These are phyloP conservation scores for Plasmopara muralis DNA, from an alignment of 352 stramenopile genomes.

Conservation along the genomic window DNA sequence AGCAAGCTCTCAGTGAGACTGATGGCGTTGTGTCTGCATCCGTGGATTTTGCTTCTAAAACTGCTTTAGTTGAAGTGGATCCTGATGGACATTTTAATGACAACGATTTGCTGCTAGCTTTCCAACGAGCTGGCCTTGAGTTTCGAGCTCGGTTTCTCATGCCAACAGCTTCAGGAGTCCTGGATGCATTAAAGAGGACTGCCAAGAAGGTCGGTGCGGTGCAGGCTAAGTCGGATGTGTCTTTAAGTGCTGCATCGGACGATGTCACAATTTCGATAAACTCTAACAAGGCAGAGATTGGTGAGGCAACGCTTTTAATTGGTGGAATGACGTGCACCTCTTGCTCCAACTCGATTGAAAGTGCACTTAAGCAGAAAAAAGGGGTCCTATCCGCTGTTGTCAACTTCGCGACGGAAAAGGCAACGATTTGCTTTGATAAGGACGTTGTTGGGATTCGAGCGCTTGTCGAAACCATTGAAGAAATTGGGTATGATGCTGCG, in stretches of 20 bases:
- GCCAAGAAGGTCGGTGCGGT: constrained; percentile 3
- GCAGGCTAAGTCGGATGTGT: constrained; percentile 6
- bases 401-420: constrained; percentile 85
- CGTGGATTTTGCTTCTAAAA: constrained; percentile 63
- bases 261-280: constrained; percentile 37
- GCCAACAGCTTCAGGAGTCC: neutral
- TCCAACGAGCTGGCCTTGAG: constrained; percentile 27
- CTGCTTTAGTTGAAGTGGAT: constrained; percentile 54
- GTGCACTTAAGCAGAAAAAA: constrained; percentile 61
- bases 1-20: constrained; percentile 44
- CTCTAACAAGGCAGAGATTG: constrained; percentile 50
- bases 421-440: constrained; percentile 70
- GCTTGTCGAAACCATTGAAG: constrained; percentile 85
- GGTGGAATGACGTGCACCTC: constrained; percentile 91
- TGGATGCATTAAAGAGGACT: neutral
- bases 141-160: constrained; percentile 21
- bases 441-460: constrained; percentile 68
- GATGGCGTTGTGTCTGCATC: constrained; percentile 59
- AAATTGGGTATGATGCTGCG: constrained; percentile 85
- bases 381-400: constrained; percentile 77
- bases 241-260: constrained; percentile 10
- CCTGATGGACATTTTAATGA: constrained; percentile 53
- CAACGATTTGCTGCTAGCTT: constrained; percentile 45
- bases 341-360: constrained; percentile 88
- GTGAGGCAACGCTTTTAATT: constrained; percentile 57